phyloP scores from a whole-genome alignment of 2,329 filamentous ascomycete species.

The Pestalotiopsis fici region DNA sequence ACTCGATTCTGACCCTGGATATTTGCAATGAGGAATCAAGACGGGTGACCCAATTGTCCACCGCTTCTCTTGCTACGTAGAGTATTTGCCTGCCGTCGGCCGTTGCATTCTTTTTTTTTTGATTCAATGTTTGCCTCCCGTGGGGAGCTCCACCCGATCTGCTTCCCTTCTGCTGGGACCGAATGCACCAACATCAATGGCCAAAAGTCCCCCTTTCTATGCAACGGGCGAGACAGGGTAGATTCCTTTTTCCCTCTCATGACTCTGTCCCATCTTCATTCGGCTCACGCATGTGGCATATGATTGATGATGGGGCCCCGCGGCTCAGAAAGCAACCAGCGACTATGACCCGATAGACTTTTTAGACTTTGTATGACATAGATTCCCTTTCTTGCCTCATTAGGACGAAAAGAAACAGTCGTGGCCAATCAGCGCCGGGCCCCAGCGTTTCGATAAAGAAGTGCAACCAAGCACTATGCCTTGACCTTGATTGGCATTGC shows the following conservation, averaged over 20 bases:
- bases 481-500: neutral
- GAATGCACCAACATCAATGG: neutral
- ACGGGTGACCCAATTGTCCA: neutral
- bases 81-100: neutral
- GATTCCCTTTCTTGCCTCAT: neutral
- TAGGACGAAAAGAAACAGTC: constrained; percentile 1
- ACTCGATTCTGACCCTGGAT: too few relatives aligned
- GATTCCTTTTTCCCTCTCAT: neutral
- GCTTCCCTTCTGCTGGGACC: neutral
- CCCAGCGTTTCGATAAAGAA: neutral
- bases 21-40: too few relatives aligned
- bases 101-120: neutral
- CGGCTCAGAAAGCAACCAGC: neutral
- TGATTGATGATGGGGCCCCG: neutral
- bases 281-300: neutral
- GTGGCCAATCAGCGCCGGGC: neutral
- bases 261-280: neutral
- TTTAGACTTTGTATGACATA: neutral
- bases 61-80: neutral
- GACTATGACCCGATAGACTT: neutral
- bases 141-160: neutral
- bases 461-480: neutral
- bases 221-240: neutral
- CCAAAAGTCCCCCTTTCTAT: neutral
- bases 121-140: neutral